These are phyloP conservation scores for Xylaria arbuscula DNA, from an alignment of 2,329 filamentous ascomycete genomes.

Conservation along the genomic window DNA sequence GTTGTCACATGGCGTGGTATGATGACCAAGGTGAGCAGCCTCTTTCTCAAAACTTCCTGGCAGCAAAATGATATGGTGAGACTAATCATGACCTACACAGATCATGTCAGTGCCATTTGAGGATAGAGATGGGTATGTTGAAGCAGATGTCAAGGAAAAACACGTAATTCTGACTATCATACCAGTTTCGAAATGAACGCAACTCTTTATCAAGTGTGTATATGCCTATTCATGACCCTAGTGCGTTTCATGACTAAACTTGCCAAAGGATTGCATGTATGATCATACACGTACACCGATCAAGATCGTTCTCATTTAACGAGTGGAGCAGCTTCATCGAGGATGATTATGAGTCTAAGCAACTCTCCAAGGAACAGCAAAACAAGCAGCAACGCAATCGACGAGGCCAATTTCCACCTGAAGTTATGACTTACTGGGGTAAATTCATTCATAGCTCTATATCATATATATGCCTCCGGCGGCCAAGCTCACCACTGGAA, in stretches of 20 bases:
- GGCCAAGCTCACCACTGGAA: conserved; percentile 23
- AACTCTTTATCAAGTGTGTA: conserved; percentile 82
- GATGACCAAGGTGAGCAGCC: conserved; percentile 86
- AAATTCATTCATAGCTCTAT: conserved; percentile 34
- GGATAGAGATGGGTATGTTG: conserved; percentile 76
- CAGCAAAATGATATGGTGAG: background rate
- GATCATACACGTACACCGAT: conserved; percentile 36
- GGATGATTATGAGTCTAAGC: conserved; percentile 83
- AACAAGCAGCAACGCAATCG: conserved; percentile 62
- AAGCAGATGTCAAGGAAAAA: conserved; percentile 15
- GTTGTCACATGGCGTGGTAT: conserved; percentile 95
- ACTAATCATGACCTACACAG: conserved; percentile 57
- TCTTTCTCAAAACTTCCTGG: background rate
- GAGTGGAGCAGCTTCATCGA: conserved; percentile 79
- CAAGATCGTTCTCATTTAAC: conserved; percentile 25
- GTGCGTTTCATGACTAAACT: conserved; percentile 36
- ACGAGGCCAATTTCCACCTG: conserved; percentile 65
- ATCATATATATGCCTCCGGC: background rate
- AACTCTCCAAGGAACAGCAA: conserved; percentile 70
- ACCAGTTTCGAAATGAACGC: conserved; percentile 94
- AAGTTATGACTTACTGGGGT: conserved; percentile 96
- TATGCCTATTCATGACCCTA: conserved; percentile 24
- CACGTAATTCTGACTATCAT: conserved; percentile 8
- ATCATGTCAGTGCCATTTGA: conserved; percentile 89
- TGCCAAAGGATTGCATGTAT: conserved; percentile 64